Base-by-base conservation (phyloP, 1,284 basidiomycete species). In the Microbotryum silenes-acaulis region DNA sequence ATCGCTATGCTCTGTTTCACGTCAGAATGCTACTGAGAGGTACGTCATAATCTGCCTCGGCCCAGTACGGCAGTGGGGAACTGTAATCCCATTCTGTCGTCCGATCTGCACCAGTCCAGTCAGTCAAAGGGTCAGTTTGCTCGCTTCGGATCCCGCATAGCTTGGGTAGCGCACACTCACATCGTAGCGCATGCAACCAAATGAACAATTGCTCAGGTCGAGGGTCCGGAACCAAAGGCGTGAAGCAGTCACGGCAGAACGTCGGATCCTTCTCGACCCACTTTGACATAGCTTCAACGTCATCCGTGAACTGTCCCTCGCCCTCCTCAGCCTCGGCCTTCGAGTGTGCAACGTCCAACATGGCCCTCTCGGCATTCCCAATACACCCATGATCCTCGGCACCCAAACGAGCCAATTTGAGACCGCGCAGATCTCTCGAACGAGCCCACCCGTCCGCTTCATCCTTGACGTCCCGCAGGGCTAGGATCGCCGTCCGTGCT, bases 391-490 rank as follows among this genome's bases (percentile, higher is more conserved):
- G 51, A 18, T 55, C 50, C 1, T 57, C 52, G 16, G 37, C 57
- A 21, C 37, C 33, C 42, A 51, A 25, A 20, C 31, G 14, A 18
- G 61, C 63, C 20, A 31, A 25, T 45, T 64, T 52, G 21, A 65
- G 42, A 6, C 57, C 62, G 14, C 67, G 81, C 47, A 89, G 85
- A 72, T 92, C 89, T 25, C 88, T 81, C 87, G 87, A 90, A 56
- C 89, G 82, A 59, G 89, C 84, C 88, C 89, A 94, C 70, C 93
- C 90, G 72, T 97, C 92, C 62, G 85, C 83, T 77, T 91, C 88
- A 74, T 97, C 91, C 83, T 92, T 91, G 83, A 87, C 85, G 72
- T 88, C 87, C 60, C 92, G 81, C 66, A 97, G 75, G n/a, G 82
- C 81, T 4, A 84, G 86, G 66, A 97, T 94, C 23, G 94, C 80